Evolutionary conservation across 2,329 filamentous ascomycete species (phyloP).

Genomic region (Alternaria consortialis): DNA sequence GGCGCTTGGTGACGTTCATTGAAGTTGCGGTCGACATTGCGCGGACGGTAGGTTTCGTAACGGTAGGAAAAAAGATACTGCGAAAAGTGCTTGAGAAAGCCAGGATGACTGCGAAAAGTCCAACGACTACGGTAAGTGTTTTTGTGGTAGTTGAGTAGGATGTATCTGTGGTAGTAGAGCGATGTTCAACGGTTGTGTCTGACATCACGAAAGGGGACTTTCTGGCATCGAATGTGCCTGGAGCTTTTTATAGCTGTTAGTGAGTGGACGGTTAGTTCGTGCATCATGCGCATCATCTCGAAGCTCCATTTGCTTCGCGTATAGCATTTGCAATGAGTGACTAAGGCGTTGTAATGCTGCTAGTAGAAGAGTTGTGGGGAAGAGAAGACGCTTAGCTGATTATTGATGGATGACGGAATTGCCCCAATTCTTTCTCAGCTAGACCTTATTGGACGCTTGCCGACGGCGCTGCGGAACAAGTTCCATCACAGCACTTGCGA

Average conservation of each 20-base stretch:
- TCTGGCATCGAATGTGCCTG: constrained; percentile 14
- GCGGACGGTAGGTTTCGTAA: constrained; percentile 44
- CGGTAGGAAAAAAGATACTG: constrained; percentile 45
- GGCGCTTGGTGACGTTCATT: constrained; percentile 76
- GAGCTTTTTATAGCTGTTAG: constrained; percentile 42
- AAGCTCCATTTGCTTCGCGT: constrained; percentile 31
- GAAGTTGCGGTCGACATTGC: constrained; percentile 51
- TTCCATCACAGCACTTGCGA: neutral
- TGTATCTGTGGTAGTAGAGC: constrained; percentile 21
- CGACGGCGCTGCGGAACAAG: constrained; percentile 16
- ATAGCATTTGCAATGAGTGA: constrained; percentile 47
- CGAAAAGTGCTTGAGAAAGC: constrained; percentile 55
- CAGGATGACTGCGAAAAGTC: constrained; percentile 56
- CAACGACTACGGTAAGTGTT: constrained; percentile 41
- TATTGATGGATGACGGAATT: constrained; percentile 45
- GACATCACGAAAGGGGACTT: constrained; percentile 37
- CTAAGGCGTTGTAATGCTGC: constrained; percentile 34
- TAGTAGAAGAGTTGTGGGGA: constrained; percentile 7
- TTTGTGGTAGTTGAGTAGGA: constrained; percentile 34
- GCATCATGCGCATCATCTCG: constrained; percentile 33
- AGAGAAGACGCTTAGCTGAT: constrained; percentile 25
- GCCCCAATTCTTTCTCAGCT: constrained; percentile 24
- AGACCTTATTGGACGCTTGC: constrained; percentile 35
- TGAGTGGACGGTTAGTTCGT: constrained; percentile 28
- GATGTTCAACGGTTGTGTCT: constrained; percentile 35